Conservation (phyloP, 2,329 filamentous ascomycete species). For the Madurella mycetomatis region DNA sequence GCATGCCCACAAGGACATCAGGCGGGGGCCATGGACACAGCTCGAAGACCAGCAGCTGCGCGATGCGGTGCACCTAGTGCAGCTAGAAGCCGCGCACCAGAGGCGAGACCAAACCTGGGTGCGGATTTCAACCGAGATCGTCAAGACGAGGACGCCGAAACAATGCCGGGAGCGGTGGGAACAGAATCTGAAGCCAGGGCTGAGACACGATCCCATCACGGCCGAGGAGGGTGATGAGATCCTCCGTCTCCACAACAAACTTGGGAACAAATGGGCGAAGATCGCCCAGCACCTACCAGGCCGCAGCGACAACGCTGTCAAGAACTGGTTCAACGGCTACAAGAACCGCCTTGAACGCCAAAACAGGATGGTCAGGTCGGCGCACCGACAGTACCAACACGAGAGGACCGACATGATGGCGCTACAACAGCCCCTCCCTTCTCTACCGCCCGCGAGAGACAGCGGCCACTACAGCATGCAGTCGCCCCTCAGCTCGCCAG, state of each 20-base stretch:
- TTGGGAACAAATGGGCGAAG: slow-evolving; percentile 88
- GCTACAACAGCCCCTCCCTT: slow-evolving; percentile 13
- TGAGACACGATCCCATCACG: slow-evolving; percentile 71
- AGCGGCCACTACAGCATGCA: slow-evolving; percentile 29
- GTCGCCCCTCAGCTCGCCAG: slow-evolving; percentile 36
- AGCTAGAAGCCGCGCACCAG: slow-evolving; percentile 37
- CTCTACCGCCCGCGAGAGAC: slow-evolving; percentile 16
- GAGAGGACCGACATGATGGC: not conserved
- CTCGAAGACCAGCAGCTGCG: not conserved
- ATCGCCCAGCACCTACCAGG: slow-evolving; percentile 69
- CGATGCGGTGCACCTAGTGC: slow-evolving; percentile 49
- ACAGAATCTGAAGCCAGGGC: slow-evolving; percentile 77
- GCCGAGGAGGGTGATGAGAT: slow-evolving; percentile 68
- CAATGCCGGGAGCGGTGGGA: slow-evolving; percentile 93
- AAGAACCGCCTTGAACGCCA: slow-evolving; percentile 63
- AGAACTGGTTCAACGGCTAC: slow-evolving; percentile 97
- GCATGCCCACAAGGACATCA: not conserved
- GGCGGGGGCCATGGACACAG: not conserved
- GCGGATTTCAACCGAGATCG: slow-evolving; percentile 70
- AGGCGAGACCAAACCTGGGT: slow-evolving; percentile 74
- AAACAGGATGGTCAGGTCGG: slow-evolving; percentile 44
- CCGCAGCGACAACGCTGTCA: slow-evolving; percentile 90
- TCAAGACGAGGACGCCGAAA: slow-evolving; percentile 72
- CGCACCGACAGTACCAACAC: slow-evolving; percentile 20
- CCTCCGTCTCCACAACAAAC: slow-evolving; percentile 67